Base-by-base conservation (phyloP, 202 grass and related monocot species). In the Musa balbisiana region DNA sequence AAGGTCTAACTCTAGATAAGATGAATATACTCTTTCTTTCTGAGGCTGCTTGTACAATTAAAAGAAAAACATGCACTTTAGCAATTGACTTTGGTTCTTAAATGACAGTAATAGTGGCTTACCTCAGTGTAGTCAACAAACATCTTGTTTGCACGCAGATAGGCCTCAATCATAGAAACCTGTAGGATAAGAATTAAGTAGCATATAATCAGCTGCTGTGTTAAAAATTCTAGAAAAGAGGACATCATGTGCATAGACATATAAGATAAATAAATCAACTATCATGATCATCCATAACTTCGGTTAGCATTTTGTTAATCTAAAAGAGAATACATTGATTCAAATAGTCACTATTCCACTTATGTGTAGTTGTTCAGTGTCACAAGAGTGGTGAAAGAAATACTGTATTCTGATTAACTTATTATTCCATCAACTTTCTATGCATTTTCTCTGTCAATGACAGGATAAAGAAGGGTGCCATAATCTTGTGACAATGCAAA, bases 71-170 rank as follows among this genome's bases (percentile, higher is more conserved):
- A 67, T 4, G 16, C 13, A 64, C 63, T 29, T 19, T 49, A 53
- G 8, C 12, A 53, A 10, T 27, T 65, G 51, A 68, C 10, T 29
- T 55, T 68, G 23, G 68, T 69, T 27, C 24, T 9, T 19, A 14
- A 26, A 77, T 11, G 14, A 4, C 23, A 65, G 15, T 29, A 16
- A 13, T 24, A 68, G 2, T 27, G 51, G n/a, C 49, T 43, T 76
- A 82, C 80, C 72, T 82, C 80, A 77, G 71, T 75, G 54, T 82
- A 82, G 49, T 82, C 80, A 55, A 82, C 80, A 59, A 82, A 82
- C 72, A 82, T 75, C 43, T 76, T 82, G 64, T 76, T 82, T 69
- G 80, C 80, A 62, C 80, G 72, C 43, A 82, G 29, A 76, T 82
- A 82, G 22, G 80, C 43, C 54, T 82, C 80, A 52, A 76, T 77